These are phyloP conservation scores for Neonectria hederae DNA, from an alignment of 2,329 filamentous ascomycete species.

Conservation along the genomic window DNA sequence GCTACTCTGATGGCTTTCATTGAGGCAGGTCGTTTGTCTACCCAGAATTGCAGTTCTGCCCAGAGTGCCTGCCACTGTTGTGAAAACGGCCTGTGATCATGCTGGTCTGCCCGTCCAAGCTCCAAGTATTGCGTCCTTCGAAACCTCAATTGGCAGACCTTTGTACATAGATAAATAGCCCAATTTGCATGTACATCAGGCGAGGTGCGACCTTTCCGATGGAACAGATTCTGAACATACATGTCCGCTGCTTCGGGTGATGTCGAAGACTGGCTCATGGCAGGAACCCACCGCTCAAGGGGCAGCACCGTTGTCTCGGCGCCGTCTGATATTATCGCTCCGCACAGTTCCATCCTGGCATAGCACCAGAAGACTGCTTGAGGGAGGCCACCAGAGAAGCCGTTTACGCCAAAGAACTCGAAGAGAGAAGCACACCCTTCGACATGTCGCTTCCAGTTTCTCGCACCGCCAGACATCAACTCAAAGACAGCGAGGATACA, in stretches of 20 bases:
- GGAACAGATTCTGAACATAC: conserved; percentile 36
- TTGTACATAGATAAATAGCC: conserved; percentile 62
- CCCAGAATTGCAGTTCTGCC: conserved; percentile 59
- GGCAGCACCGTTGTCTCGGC: conserved; percentile 59
- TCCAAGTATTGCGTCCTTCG: conserved; percentile 49
- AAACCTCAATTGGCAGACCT: conserved; percentile 57
- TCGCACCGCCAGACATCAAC: conserved; percentile 58
- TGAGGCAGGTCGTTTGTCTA: conserved; percentile 51
- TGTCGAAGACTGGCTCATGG: conserved; percentile 20
- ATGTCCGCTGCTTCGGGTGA: conserved; percentile 40
- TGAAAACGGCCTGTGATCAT: conserved; percentile 50
- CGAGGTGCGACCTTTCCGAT: conserved; percentile 43
- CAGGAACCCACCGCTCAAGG: conserved; percentile 58
- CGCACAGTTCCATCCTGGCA: conserved; percentile 66
- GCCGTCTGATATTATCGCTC: conserved; percentile 61
- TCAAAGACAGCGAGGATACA: conserved; percentile 59
- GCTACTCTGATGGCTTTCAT: conserved; percentile 44
- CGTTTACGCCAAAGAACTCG: conserved; percentile 59
- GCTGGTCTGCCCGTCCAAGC: conserved; percentile 51
- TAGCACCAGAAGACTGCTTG: conserved; percentile 69
- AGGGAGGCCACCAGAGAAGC: conserved; percentile 53
- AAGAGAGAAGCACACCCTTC: conserved; percentile 66
- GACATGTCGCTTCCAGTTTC: conserved; percentile 64
- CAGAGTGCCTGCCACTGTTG: conserved; percentile 56
- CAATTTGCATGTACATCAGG: conserved; percentile 64